These are phyloP conservation scores for Dictyostelium purpureum DNA, from an alignment of 78 protist genomes.

Conservation along the genomic window DNA sequence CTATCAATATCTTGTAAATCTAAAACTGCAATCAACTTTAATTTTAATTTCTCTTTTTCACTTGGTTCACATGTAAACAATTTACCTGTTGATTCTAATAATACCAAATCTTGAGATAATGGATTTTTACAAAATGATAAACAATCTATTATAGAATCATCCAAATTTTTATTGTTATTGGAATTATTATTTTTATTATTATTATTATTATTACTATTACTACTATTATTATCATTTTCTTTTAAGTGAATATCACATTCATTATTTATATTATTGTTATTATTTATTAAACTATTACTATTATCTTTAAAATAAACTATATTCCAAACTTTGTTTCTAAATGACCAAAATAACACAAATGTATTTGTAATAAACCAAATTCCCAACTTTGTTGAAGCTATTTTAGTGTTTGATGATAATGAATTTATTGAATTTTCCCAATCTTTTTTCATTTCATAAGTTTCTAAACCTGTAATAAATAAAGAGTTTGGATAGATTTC, in stretches of 20 bases:
- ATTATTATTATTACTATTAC: neutral
- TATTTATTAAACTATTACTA: too few relatives aligned
- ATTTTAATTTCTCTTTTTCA: neutral
- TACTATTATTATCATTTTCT: neutral
- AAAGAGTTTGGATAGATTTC: slow-evolving; percentile 8
- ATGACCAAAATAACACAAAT: slow-evolving; percentile 18
- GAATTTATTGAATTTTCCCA: slow-evolving; percentile 17
- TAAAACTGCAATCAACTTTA: neutral
- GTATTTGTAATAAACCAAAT: slow-evolving; percentile 48
- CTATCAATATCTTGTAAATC: neutral
- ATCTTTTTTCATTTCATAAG: slow-evolving; percentile 27
- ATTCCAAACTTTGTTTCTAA: slow-evolving; percentile 27
- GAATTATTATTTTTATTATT: neutral
- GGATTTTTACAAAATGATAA: slow-evolving; percentile 52
- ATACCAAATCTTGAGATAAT: slow-evolving; percentile 21
- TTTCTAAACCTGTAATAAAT: neutral
- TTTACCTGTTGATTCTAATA: slow-evolving; percentile 46
- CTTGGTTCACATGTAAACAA: slow-evolving; percentile 52
- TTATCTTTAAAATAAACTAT: slow-evolving; percentile 16
- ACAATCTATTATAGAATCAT: slow-evolving; percentile 13
- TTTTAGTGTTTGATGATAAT: neutral
- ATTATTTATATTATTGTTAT: neutral
- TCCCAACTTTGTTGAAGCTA: slow-evolving; percentile 32
- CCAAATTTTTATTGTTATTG: neutral
- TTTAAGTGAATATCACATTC: neutral